Conservation (phyloP, 371 early-diverging fungal species). For the Mucor saturninus region DNA sequence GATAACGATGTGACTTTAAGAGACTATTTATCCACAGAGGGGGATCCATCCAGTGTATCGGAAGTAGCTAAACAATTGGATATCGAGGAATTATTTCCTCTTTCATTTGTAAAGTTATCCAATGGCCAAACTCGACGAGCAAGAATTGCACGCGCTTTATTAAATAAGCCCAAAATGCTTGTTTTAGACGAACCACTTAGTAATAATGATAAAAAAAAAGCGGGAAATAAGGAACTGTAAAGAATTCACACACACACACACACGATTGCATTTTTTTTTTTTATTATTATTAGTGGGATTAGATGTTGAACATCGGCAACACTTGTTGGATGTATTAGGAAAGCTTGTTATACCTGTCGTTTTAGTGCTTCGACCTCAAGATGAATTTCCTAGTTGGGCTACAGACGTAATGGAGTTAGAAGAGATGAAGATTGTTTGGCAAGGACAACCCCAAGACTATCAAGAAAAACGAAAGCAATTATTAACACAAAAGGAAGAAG, state of each 20-base stretch:
- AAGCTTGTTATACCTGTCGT: constrained; percentile 45
- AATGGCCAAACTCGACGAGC: constrained; percentile 66
- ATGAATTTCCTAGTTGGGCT: constrained; percentile 61
- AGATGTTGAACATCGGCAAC: constrained; percentile 57
- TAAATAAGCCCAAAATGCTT: constrained; percentile 43
- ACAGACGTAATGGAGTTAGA: constrained; percentile 56
- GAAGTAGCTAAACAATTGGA: constrained; percentile 38
- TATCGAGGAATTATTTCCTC: constrained; percentile 34
- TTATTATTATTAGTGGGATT: constrained; percentile 51
- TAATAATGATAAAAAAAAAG: constrained; percentile 36
- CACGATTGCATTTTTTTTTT: no score
- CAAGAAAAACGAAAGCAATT: not conserved
- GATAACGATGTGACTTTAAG: constrained; percentile 48
- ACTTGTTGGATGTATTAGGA: constrained; percentile 46
- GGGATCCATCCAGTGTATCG: not conserved
- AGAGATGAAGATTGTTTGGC: constrained; percentile 33
- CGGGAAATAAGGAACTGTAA: not conserved
- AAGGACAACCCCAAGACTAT: constrained; percentile 37
- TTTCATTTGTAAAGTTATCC: constrained; percentile 60
- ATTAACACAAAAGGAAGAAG: not conserved
- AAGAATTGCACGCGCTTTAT: constrained; percentile 54
- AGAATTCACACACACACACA: not conserved
- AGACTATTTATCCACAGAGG: constrained; percentile 25
- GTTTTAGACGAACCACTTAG: constrained; percentile 68
- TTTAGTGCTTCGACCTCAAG: constrained; percentile 61